Evolutionary conservation across 2,329 filamentous ascomycete species (phyloP), one percentile per base, ranked within the genome.

Genomic region (Colletotrichum australisinense): DNA sequence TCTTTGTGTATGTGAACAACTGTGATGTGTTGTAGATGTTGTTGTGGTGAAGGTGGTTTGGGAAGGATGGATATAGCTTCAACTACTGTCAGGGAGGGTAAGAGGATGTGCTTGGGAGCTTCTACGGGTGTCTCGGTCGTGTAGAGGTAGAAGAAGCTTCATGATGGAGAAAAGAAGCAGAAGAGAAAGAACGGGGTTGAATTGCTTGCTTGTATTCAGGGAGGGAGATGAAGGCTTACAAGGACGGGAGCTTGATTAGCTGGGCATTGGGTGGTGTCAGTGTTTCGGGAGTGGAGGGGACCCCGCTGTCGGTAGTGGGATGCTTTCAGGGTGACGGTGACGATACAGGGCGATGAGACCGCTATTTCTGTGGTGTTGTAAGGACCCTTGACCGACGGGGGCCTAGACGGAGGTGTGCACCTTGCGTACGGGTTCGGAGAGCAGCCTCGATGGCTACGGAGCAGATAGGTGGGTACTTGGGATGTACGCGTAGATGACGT

Each of bases 231-330:
- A 65, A 73, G 70, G 70, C 70, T 73, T 73, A 73, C 70, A 70
- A 70, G 70, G 70, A 70, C 66, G 60, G 60, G 70, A 73, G 70
- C 70, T 73, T 65, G 56, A 64, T 60, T 65, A 73, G 60, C 55
- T 73, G 55, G 46, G 52, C 42, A 42, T 42, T 56, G 35, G 64
- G 64, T 72, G 64, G 66, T 73, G 55, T 65, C 67, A 56, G 60
- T 57, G 70, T 73, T 73, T 73, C 70, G 70, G 66, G 70, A 66
- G 60, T 65, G 67, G 70, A 73, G 70, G 70, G 70, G 70, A 65
- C 67, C 70, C 70, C 55, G 60, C 70, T 65, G 66, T 57, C 59
- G 66, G 70, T 73, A 73, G 70, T 70, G 67, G 70, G 32, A 70
- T 69, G 59, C 26, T 52, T 67, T 28, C 38, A 42, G 38, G 38